Base-by-base conservation (phyloP, 2,329 filamentous ascomycete genomes). In the Fusarium drepaniforme region DNA sequence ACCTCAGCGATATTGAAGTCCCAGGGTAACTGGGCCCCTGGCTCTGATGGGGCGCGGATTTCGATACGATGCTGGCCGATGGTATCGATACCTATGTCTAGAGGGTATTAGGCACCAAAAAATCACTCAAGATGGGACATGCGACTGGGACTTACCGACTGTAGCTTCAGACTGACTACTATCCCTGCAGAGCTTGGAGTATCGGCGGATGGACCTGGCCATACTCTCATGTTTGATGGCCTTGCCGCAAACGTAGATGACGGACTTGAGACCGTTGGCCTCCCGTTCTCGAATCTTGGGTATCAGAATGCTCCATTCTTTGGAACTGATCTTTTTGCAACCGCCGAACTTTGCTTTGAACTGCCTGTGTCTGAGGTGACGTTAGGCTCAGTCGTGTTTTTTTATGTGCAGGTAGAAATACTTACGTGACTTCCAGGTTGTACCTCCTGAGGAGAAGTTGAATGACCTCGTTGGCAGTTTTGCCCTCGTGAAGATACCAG, bases 241-340 rank as follows among this genome's bases (percentile, higher is more conserved):
- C 8, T 23, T 57, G 16, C 56, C 56, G 3, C 30, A n/a, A 5
- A 66, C 8, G 8, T 69, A 66, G 12, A 69, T 28, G 11, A 46
- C 23, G 18, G 59, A 67, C 13, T 35, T n/a, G 38, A 35, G 61
- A 3, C 33, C 30, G 1, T 59, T 13, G 7, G 40, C 30, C 16
- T 59, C 23, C 33, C 67, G 64, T 21, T 63, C 44, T 42, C 49
- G 64, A n/a, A 67, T 28, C 16, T 57, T 59, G 9, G 35, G 35
- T n/a, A 67, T 70, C n/a, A 70, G n/a, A 8, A 51, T 59, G 15
- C 38, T 58, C 64, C 67, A 70, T 58, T 70, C 67, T 1, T 59
- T 21, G 1, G 42, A 59, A 16, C 33, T 35, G 12, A 66, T 28
- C 5, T 70, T 67, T 30, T 67, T 70, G 33, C 38, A 28, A 2